Evolutionary conservation across 73 alveolate genomes (phyloP), one percentile per base, ranked within the genome.

Genomic region (Paramecium sonneborni): DNA sequence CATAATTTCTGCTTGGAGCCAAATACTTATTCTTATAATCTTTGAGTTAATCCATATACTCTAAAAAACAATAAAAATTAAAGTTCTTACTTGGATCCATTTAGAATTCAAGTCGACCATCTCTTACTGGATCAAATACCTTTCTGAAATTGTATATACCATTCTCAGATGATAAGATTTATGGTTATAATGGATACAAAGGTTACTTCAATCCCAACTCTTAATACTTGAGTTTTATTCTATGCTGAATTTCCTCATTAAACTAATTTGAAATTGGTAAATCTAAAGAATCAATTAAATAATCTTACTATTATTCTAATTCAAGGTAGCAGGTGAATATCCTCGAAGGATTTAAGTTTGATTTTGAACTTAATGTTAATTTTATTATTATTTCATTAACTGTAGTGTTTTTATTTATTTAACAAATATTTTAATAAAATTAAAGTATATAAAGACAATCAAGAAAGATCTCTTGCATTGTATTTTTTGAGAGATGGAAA

Each of bases 131-230:
- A 74, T 74, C 67, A 1, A 74, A 74, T 15, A 74, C 67, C 10
- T 74, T 74, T 74, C 87, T 74, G 26, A 74, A 34, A 74, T 35
- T 74, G 26, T 35, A 74, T 18, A 37, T n/a, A 12, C 87, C 87
- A 74, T 15, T 74, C 30, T 34, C 35, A 28, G 37, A 74, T 37
- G 87, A 11, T 14, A 37, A 10, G 32, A 35, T 74, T 74, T 34
- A 37, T 0, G 67, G 9, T 74, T 37, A 37, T 14, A 15, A 6
- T 18, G 56, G 44, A 34, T 28, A 14, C 18, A 67, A 67, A 5
- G 35, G 56, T 12, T 74, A 20, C 6, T 37, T 39, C 1, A 32
- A 12, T 37, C 87, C 35, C 14, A 34, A 15, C 32, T 34, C 87
- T 74, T 39, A 20, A 74, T 35, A 74, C 24, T 74, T 74, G 18